Evolutionary conservation across 805 yeast genomes (phyloP), one percentile per base, ranked within the genome.

Genomic region (Groenewaldozyma salmanticensis): DNA sequence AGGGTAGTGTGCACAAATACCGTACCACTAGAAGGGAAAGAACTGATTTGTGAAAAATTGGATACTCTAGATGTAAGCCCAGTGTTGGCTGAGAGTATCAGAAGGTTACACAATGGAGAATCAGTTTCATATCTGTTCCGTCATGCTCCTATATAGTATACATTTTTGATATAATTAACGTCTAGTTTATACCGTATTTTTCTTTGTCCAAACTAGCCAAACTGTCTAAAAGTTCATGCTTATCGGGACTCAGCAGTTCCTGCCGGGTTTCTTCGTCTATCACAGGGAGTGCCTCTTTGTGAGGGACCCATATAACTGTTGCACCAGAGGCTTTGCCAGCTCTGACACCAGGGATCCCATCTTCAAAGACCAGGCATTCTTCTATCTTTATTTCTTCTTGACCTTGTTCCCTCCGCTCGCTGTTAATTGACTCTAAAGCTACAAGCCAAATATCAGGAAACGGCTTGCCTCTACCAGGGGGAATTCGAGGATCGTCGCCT

Each of bases 31-130:
- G 81, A 73, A 44, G 79, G 76, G 38, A 76, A 79, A 55, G 66
- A 75, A 50, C 66, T 66, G 27, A 51, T 57, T 21, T 80, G 90
- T 58, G 69, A 76, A 11, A 81, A 79, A 54, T 65, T 92, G 45
- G 85, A 81, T 37, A 75, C 78, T 37, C 74, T 92, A 43, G 98
- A 92, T 60, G 77, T 92, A 44, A 75, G 88, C 53, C 82, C 88
- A 13, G 83, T 83, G 16, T 65, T 92, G 47, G 97, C 96, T 11
- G 98, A 92, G 63, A 85, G 94, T 35, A 83, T 92, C 43, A 77
- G 98, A 63, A 76, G 98, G 55, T 70, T 92, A 53, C 98, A 92
- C 61, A 90, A 92, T 59, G 98, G 98, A 57, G 98, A 92, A 65
- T 79, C 90, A 60, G 87, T 88, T 32, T 82, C 94, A 2, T 90